Evolutionary conservation across 805 yeast species (phyloP).

Genomic region (Zygoascus ofunaensis): DNA sequence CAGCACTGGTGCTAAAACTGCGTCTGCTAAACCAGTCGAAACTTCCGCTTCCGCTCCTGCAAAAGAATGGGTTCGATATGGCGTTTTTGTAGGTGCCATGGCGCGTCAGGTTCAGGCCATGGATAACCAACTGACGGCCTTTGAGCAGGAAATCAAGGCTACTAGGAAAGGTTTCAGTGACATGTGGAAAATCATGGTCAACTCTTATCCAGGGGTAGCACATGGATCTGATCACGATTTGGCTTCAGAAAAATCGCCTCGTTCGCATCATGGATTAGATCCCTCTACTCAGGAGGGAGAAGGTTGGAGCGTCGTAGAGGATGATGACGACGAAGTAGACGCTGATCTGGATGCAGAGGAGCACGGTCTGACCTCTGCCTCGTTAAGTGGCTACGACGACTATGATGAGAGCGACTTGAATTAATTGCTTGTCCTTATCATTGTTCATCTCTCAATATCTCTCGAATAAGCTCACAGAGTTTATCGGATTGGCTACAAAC

Average conservation of each 20-base stretch:
- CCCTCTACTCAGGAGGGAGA: conserved; percentile 11
- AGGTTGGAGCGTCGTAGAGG: conserved; percentile 19
- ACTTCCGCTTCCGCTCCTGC: not conserved
- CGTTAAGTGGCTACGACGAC: conserved; percentile 16
- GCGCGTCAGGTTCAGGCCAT: conserved; percentile 1
- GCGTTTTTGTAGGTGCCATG: conserved; percentile 4
- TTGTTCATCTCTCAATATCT: no score
- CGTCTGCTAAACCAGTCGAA: no score
- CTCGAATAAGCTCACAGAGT: no score
- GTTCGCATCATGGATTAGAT: no score
- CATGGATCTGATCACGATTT: no score
- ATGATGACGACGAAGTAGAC: conserved; percentile 8
- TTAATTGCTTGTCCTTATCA: no score
- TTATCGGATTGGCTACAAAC: no score
- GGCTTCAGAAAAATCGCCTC: no score
- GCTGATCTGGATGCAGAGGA: conserved; percentile 10
- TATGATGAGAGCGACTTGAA: conserved; percentile 13
- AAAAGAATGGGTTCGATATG: conserved; percentile 3
- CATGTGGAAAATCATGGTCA: not conserved
- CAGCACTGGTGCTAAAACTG: not conserved
- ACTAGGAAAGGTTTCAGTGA: not conserved
- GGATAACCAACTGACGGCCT: not conserved
- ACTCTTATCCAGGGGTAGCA: conserved; percentile 2
- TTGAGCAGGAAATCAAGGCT: not conserved
- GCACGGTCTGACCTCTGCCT: conserved; percentile 14